Evolutionary conservation across 345 rosid genomes (phyloP).

Genomic region (Dipteronia dyeriana): DNA sequence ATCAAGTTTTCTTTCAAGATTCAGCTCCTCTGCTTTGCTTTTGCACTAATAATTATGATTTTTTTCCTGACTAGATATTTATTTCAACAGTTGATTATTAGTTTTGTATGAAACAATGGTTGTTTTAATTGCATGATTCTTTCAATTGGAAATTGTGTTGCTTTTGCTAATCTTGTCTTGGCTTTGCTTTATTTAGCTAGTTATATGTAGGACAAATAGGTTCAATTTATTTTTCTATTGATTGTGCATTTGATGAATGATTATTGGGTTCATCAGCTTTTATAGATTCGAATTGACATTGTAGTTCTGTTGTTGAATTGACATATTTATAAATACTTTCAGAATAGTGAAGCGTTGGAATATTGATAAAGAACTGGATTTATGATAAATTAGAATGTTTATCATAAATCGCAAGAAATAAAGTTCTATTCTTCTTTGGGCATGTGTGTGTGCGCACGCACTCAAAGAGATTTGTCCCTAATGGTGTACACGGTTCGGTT

Average conservation of each 20-base stretch:
- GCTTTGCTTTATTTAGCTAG: not conserved
- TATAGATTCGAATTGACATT: not conserved
- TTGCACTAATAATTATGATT: not conserved
- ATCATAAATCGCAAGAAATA: too few species aligned
- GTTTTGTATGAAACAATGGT: not conserved
- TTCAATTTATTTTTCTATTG: not conserved
- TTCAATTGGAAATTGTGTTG: not conserved
- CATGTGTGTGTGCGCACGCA: too few species aligned
- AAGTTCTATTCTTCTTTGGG: too few species aligned
- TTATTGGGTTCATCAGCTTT: not conserved
- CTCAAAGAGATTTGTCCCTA: too few species aligned
- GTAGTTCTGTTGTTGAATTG: not conserved
- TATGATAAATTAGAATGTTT: too few species aligned
- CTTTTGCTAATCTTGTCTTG: too few species aligned
- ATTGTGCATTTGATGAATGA: not conserved
- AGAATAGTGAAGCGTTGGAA: too few species aligned
- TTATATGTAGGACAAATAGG: not conserved
- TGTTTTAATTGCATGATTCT: not conserved
- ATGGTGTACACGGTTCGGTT: too few species aligned
- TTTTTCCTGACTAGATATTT: not conserved
- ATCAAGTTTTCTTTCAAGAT: conserved; percentile 13
- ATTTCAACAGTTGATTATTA: not conserved
- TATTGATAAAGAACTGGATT: too few species aligned
- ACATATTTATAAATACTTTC: not conserved
- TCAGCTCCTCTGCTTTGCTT: not conserved